phyloP scores from a whole-genome alignment of 768 basidiomycete genomes.

The Suillus weaverae region DNA sequence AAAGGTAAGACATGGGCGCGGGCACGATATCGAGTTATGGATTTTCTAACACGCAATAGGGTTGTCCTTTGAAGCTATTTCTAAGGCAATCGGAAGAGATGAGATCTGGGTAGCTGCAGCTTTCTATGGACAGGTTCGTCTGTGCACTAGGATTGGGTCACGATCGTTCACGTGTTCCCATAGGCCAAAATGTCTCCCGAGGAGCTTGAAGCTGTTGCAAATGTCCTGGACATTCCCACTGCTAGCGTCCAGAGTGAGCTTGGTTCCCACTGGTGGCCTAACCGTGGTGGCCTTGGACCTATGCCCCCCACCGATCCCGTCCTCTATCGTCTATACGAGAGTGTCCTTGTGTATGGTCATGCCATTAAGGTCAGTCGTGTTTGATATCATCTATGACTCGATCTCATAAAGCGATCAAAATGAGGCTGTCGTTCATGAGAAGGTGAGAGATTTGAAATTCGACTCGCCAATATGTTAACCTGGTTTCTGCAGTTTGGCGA shows the following conservation, averaged over 20 bases:
- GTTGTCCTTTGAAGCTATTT: constrained; percentile 69
- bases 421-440: constrained; percentile 76
- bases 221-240: constrained; percentile 49
- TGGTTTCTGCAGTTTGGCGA: constrained; percentile 63
- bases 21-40: constrained; percentile 2
- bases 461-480: neutral
- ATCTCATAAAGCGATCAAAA: neutral
- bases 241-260: constrained; percentile 42
- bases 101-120: constrained; percentile 83
- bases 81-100: constrained; percentile 62
- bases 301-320: constrained; percentile 77
- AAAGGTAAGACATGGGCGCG: constrained; percentile 45
- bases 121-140: constrained; percentile 74
- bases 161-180: neutral
- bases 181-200: constrained; percentile 69
- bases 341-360: constrained; percentile 75
- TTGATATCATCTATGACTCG: neutral
- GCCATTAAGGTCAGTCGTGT: constrained; percentile 62
- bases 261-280: constrained; percentile 73
- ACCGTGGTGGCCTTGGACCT: constrained; percentile 64
- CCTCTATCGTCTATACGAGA: constrained; percentile 81
- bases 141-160: neutral
- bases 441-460: constrained; percentile 37
- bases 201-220: constrained; percentile 55
- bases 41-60: constrained; percentile 36